phyloP scores from a whole-genome alignment of 768 basidiomycete species.

The Pisolithus orientalis region DNA sequence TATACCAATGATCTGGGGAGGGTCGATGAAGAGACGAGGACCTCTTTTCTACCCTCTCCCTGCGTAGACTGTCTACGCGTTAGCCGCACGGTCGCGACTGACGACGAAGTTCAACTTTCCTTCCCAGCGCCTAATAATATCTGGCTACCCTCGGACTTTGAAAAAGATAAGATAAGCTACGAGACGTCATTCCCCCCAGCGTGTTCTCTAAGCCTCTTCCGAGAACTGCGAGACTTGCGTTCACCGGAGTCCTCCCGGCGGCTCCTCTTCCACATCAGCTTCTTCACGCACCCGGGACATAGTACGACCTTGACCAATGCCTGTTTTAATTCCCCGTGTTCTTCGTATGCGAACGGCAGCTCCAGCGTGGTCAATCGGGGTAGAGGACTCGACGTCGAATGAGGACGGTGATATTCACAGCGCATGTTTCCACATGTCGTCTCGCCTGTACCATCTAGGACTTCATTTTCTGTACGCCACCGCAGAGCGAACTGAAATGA shows the following conservation, averaged over 20 bases:
- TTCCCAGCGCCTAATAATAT: background rate
- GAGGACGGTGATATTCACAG: conserved; percentile 57
- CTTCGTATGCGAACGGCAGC: conserved; percentile 84
- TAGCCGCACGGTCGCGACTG: no score
- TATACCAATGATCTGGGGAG: background rate
- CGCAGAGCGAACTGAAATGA: conserved; percentile 70
- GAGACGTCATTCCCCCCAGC: background rate
- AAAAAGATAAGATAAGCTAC: background rate
- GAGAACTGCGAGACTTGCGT: no score
- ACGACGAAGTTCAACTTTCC: background rate
- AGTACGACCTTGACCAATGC: conserved; percentile 90
- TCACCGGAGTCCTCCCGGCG: no score
- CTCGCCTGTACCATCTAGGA: conserved; percentile 80
- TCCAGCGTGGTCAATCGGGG: conserved; percentile 66
- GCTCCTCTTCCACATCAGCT: conserved; percentile 71
- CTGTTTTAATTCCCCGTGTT: conserved; percentile 66
- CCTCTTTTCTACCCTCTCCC: background rate
- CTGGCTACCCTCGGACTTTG: background rate
- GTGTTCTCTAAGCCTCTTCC: background rate
- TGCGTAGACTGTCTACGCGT: no score
- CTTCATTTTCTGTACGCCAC: conserved; percentile 92
- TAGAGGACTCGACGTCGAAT: conserved; percentile 17
- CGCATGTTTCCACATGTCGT: conserved; percentile 86
- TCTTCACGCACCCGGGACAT: conserved; percentile 71
- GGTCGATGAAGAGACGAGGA: background rate